Evolutionary conservation across 73 alveolate genomes (phyloP).

Genomic region (Symbiodinium natans): DNA sequence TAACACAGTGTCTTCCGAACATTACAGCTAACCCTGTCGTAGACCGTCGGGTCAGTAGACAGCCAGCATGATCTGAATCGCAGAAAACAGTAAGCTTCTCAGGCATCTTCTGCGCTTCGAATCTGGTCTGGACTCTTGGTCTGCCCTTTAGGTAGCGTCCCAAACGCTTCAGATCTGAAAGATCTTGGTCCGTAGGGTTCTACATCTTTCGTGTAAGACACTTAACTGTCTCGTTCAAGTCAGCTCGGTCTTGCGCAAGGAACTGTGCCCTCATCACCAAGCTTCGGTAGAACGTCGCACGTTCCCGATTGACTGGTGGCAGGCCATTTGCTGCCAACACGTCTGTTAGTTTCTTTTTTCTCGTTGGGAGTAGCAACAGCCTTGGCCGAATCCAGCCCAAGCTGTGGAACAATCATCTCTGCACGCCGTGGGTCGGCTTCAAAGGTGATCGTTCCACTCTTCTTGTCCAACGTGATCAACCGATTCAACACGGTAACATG

Average conservation of each 20-base stretch:
- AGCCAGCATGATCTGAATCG: constrained; percentile 31
- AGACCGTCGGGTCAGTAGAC: neutral
- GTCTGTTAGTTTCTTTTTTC: neutral
- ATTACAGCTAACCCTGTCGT: neutral
- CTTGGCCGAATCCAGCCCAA: neutral
- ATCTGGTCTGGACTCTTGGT: neutral
- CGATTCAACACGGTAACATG: constrained; percentile 1
- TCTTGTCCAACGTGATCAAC: neutral
- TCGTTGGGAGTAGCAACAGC: neutral
- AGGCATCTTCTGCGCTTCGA: neutral
- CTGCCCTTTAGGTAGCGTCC: neutral
- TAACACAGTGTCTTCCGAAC: neutral
- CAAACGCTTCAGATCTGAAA: neutral
- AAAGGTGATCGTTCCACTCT: neutral
- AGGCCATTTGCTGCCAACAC: neutral
- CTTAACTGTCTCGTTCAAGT: neutral
- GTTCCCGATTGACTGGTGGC: constrained; percentile 1
- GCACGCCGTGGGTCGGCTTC: constrained; percentile 56
- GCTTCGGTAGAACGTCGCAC: neutral
- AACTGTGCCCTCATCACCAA: constrained; percentile 27
- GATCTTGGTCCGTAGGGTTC: neutral
- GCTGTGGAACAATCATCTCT: neutral
- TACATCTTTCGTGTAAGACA: neutral
- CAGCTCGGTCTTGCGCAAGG: constrained; percentile 23
- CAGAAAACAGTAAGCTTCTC: neutral